These are phyloP conservation scores for Parafenestella ontariensis DNA, from an alignment of 2,329 filamentous ascomycete genomes.

Conservation along the genomic window DNA sequence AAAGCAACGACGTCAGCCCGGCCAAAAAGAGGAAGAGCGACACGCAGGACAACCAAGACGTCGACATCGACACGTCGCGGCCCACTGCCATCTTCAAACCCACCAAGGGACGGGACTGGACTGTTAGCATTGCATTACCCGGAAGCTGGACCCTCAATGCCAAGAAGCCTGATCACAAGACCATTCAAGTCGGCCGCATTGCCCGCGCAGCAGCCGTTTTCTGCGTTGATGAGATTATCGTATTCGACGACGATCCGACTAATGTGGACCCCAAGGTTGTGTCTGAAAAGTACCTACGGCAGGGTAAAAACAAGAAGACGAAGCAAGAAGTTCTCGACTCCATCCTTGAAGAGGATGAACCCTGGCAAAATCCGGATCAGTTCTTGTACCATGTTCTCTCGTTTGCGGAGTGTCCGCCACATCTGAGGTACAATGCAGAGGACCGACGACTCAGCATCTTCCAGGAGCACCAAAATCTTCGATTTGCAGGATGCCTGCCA, in stretches of 20 bases:
- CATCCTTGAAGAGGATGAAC: conserved; percentile 54
- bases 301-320: conserved; percentile 50
- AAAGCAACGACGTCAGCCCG: conserved; percentile 7
- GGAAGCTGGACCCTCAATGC: conserved; percentile 73
- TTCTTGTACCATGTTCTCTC: conserved; percentile 80
- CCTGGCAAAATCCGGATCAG: conserved; percentile 76
- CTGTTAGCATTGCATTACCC: conserved; percentile 78
- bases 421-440: conserved; percentile 59
- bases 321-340: conserved; percentile 51
- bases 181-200: conserved; percentile 74
- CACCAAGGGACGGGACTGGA: conserved; percentile 70
- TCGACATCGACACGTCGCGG: conserved; percentile 64
- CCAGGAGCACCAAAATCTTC: conserved; percentile 78
- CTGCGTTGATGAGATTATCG: conserved; percentile 80
- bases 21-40: conserved; percentile 26
- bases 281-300: conserved; percentile 26
- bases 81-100: conserved; percentile 74
- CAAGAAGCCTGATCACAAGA: conserved; percentile 76
- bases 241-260: conserved; percentile 75
- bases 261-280: conserved; percentile 33
- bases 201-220: conserved; percentile 84
- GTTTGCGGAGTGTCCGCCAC: conserved; percentile 84
- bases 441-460: conserved; percentile 70
- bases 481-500: conserved; percentile 74
- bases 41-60: conserved; percentile 10